Evolutionary conservation across 805 yeast species (phyloP), one percentile per base, ranked within the genome.

Genomic region (Debaryomyces castellii): DNA sequence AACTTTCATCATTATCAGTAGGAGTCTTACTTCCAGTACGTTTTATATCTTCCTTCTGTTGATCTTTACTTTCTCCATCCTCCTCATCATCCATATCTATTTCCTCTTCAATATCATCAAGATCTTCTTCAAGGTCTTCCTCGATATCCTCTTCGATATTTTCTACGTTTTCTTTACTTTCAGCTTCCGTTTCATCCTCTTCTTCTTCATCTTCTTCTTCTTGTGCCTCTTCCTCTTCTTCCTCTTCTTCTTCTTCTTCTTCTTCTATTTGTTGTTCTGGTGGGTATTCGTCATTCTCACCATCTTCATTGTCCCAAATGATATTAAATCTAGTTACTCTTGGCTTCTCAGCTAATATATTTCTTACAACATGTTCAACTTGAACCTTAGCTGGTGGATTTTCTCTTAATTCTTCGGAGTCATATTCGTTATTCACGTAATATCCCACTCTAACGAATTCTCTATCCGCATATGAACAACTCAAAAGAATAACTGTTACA

Each of bases 401-500:
- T 60, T 90, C 96, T 46, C 97, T 78, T 57, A 94, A 69, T 57
- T 94, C 98, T 61, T 92, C 98, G 12, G 84, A 76, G 60, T 92
- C 97, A 59, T 94, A 94, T 60, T 94, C 99, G 67, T 94, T 94
- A 69, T 94, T 94, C 48, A 94, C 99, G 60, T 94, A 94, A 69
- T 94, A 94, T 0, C 99, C 99, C 4, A 94, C 99, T 49, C 98
- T 76, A 1, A 94, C 99, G 71, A 94, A 94, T 64, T 94, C 98
- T 51, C 92, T 77, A 45, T 88, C 96, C 40, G 89, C 87, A 60
- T 94, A 94, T 0, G 97, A 85, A 66, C 99, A 94, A 48, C 96
- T 87, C 49, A 94, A 74, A 46, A 94, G 71, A 46, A 94, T 91
- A 24, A 94, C 99, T 0, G 99, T 94, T 35, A 94, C 98, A 50